Conservation (phyloP, 495 filamentous ascomycete genomes). For the Aspergillus nanangensis region DNA sequence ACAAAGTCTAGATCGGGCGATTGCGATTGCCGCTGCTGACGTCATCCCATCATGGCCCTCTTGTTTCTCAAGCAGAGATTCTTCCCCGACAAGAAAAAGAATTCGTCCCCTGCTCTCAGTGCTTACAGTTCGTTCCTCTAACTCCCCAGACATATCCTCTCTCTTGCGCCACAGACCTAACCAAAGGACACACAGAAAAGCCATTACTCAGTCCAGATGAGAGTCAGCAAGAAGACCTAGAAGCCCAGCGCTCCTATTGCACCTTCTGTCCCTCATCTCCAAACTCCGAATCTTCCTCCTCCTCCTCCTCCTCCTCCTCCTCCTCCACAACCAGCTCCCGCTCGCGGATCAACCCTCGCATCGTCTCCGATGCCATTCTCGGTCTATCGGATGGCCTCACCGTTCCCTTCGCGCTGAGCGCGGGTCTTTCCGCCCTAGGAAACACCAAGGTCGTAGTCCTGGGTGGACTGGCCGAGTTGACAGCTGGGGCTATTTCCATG, state of each 20-base stretch:
- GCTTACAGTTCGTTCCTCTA: constrained; percentile 11
- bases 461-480: constrained; percentile 51
- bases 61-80: constrained; percentile 41
- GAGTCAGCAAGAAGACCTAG: constrained; percentile 30
- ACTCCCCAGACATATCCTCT: not conserved
- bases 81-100: constrained; percentile 25
- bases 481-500: constrained; percentile 54
- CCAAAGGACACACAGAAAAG: no score
- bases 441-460: constrained; percentile 51
- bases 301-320: constrained; percentile 2
- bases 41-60: constrained; percentile 28
- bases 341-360: constrained; percentile 43
- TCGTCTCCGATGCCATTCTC: constrained; percentile 54
- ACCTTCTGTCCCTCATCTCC: constrained; percentile 30
- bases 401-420: constrained; percentile 53
- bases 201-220: constrained; percentile 32
- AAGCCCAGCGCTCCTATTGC: constrained; percentile 38
- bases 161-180: not conserved
- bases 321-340: constrained; percentile 26
- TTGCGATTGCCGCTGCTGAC: not conserved
- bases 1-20: not conserved
- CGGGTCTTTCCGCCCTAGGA: constrained; percentile 49
- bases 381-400: constrained; percentile 57
- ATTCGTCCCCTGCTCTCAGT: constrained; percentile 12
- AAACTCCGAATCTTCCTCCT: constrained; percentile 21